Percentiles rank a stretch among this genome's conserved stretches.
phyloP scores from a whole-genome alignment of 371 early-diverging fungal genomes.

The Choanephora cucurbitarum region DNA sequence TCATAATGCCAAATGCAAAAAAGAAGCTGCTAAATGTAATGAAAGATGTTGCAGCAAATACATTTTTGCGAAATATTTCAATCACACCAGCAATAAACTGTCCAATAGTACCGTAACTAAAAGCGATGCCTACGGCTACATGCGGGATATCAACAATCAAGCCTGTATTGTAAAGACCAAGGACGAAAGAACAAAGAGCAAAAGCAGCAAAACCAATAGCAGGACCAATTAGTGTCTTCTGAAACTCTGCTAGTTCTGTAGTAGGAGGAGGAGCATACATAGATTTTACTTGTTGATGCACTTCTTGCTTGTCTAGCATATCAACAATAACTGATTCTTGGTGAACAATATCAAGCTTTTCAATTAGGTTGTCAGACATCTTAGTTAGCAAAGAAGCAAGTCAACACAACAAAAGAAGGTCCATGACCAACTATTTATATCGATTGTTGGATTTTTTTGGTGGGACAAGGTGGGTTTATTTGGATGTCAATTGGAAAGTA shows the following conservation, averaged over 20 bases:
- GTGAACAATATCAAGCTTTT: slow-evolving; percentile 10
- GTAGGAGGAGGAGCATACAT: slow-evolving; percentile 6
- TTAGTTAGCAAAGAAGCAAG: neutral
- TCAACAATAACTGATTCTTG: slow-evolving; percentile 9
- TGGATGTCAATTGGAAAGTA: too few species aligned
- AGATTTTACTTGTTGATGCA: neutral
- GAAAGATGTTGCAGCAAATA: slow-evolving; percentile 28
- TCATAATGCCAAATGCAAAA: slow-evolving; percentile 39
- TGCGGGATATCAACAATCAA: slow-evolving; percentile 25
- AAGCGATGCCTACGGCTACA: slow-evolving; percentile 29
- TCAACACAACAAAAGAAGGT: neutral
- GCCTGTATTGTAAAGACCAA: slow-evolving; percentile 36
- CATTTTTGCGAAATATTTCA: slow-evolving; percentile 29
- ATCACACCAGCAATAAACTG: slow-evolving; percentile 27
- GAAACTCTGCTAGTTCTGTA: slow-evolving; percentile 16
- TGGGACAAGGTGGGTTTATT: too few species aligned
- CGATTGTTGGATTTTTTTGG: neutral
- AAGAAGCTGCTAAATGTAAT: slow-evolving; percentile 38
- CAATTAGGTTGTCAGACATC: slow-evolving; percentile 8
- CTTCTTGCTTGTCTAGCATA: neutral
- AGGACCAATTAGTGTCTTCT: slow-evolving; percentile 16
- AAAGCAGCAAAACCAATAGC: slow-evolving; percentile 38
- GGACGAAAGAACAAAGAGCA: slow-evolving; percentile 29
- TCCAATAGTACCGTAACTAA: slow-evolving; percentile 32
- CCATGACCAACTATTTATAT: neutral